Percentiles rank a stretch among this genome's conserved stretches.
These are phyloP conservation scores for Echria macrotheca DNA, from an alignment of 495 filamentous ascomycete species.

Conservation along the genomic window DNA sequence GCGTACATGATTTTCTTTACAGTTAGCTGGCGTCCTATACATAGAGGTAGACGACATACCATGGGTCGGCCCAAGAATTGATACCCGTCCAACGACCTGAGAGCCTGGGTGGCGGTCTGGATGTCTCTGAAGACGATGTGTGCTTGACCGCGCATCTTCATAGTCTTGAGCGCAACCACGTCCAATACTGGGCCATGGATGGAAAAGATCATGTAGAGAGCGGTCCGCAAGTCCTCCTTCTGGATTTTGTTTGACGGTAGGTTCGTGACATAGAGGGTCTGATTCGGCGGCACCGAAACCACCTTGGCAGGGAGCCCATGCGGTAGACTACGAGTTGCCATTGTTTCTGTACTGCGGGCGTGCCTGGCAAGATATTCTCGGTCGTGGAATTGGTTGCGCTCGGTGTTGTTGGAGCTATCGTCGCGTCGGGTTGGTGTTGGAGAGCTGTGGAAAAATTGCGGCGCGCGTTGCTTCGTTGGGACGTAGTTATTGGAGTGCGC, in stretches of 20 bases:
- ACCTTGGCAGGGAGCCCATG: conserved; percentile 39
- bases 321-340: conserved; percentile 28
- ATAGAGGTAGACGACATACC: conserved; percentile 45
- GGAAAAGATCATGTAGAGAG: conserved; percentile 87
- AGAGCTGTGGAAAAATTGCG: conserved; percentile 1
- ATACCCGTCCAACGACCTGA: conserved; percentile 80
- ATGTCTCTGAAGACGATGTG: conserved; percentile 88
- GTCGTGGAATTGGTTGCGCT: no score
- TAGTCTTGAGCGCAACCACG: conserved; percentile 82
- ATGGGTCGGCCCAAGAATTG: conserved; percentile 83
- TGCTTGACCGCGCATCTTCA: conserved; percentile 91
- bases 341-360: conserved; percentile 16
- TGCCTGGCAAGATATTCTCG: not conserved
- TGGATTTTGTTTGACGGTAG: conserved; percentile 75
- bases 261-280: conserved; percentile 80
- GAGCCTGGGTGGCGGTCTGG: conserved; percentile 79
- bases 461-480: not conserved
- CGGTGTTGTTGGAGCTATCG: not conserved
- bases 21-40: no score
- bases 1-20: conserved; percentile 88
- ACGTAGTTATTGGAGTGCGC: not conserved
- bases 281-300: conserved; percentile 30
- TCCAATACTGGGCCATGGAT: conserved; percentile 92
- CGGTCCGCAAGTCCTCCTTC: conserved; percentile 75
- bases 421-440: not conserved